Base-by-base conservation (phyloP, 805 yeast species). In the Spathaspora arborariae region DNA sequence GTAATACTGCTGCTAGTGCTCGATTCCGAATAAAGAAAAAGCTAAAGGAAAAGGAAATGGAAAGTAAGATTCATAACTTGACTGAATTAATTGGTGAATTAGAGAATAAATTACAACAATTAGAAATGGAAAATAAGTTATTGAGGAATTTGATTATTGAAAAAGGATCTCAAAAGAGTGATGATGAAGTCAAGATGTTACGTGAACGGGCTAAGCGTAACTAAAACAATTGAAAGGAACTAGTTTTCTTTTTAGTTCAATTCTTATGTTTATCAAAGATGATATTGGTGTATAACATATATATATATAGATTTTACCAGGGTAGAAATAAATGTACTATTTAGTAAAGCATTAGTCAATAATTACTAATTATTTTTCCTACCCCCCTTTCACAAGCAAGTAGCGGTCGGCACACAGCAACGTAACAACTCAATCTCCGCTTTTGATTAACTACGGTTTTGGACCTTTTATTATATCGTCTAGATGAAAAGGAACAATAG, bases 1-100 rank as follows among this genome's bases (percentile, higher is more conserved):
- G 85, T 51, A 81, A 81, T 57, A 80, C 87, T 1, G 80, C 81
- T 4, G 88, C 88, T 0, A 75, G 81, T 39, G 87, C 87, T 0
- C 64, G 85, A 44, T 82, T 82, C 62, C 64, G 88, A 52, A 68
- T 78, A 39, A 82, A 82, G 63, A 81, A 81, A 71, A 81, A 81
- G 58, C 56, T 75, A 51, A 79, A 72, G 58, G 85, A 81, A 53
- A 75, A 73, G 54, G 80, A 80, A 56, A 76, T 82, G 82, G 83
- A 79, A 53, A 65, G 64, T 39, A 72, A 65, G 39, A 70, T 80
- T 16, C 57, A 56, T 36, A 60, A 63, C 30, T 67, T 81, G 39
- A 69, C 68, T 41, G 80, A 76, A 27, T 60, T 65, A 49, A 75
- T 81, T n/a, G 59, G 64, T 18, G 54, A 56, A 7, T 75, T 74